Base-by-base conservation (phyloP, 805 yeast species). In the Saccharomycopsis lassenensis region DNA sequence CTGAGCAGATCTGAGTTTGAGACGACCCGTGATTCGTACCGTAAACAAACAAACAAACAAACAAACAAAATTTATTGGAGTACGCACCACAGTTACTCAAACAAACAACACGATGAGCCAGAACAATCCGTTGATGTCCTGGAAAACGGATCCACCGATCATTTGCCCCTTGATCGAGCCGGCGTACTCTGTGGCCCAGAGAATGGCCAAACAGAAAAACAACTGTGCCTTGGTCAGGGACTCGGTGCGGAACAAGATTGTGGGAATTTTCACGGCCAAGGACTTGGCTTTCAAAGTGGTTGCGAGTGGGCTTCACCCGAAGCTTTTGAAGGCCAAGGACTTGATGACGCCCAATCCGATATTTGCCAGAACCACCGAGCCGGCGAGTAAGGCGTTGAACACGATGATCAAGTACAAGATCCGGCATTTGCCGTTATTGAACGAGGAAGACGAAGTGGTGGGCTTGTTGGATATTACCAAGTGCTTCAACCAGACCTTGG, bases 401-500 rank as follows among this genome's bases (percentile, higher is more conserved):
- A 48, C 56, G 7, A 65, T 65, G 70, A 68, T 62, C 4, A 48
- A 52, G 8, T 55, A 52, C 31, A 58, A 57, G 24, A 61, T 65
- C 19, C 55, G 70, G 39, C 70, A 65, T 45, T 48, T 65, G 35
- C 70, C 71, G 1, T 49, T 65, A 3, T 37, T 57, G 3, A 63
- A 63, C 40, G 55, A 52, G n/a, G 40, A 47, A 2, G 45, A 40
- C 6, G 29, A 44, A 5, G 65, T 64, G 22, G 58, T 56, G n/a
- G 69, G 69, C 2, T 57, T 65, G 8, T 47, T 65, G 19, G 67
- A 65, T 46, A 64, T 65, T 23, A 65, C 69, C 3, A 56, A 63
- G 34, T 65, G 71, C 32, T 65, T 64, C 46, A 62, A 64, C 37
- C 67, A 65, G 43, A 69, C 67, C 0, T 59, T 65, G 63, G 47